phyloP scores from a whole-genome alignment of 164 flowering plant species.

The Aristolochia californica region DNA sequence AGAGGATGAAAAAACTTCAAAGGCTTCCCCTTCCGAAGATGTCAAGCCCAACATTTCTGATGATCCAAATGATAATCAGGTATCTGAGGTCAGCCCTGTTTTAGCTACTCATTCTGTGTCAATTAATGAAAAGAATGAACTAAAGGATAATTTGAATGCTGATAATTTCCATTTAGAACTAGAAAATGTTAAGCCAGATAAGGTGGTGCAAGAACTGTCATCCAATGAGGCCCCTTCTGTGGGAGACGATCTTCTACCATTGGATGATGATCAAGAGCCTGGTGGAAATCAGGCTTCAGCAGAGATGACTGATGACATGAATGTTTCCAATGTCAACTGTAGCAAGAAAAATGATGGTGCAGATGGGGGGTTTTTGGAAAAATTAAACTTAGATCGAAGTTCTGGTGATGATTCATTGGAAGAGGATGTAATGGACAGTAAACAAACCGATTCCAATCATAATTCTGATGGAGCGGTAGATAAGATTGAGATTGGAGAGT shows the following conservation, averaged over 20 bases:
- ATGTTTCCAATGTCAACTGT: constrained; percentile 28
- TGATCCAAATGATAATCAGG: constrained; percentile 46
- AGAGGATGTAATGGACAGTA: constrained; percentile 61
- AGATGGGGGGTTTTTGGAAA: constrained; percentile 30
- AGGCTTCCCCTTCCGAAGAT: constrained; percentile 14
- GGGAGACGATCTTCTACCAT: constrained; percentile 50
- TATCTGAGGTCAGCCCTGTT: constrained; percentile 80
- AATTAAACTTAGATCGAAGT: constrained; percentile 36
- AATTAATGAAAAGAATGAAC: constrained; percentile 84
- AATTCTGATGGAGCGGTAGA: constrained; percentile 30
- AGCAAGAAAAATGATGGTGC: constrained; percentile 38
- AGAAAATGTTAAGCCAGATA: constrained; percentile 61
- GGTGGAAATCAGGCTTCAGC: constrained; percentile 34
- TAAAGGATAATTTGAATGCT: constrained; percentile 83
- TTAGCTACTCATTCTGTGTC: constrained; percentile 87
- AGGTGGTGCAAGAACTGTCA: constrained; percentile 68
- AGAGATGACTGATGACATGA: constrained; percentile 21
- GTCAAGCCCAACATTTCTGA: constrained; percentile 21
- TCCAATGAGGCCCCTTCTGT: constrained; percentile 44
- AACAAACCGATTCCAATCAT: constrained; percentile 44
- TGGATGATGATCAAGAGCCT: constrained; percentile 49
- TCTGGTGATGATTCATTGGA: constrained; percentile 88
- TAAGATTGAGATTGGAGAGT: constrained; percentile 31
- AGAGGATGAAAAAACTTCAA: constrained; percentile 18
- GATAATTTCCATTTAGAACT: constrained; percentile 80